A percentile compares a stretch with the other conserved stretches of the same genome.
Evolutionary conservation across 495 filamentous ascomycete species (phyloP).

Genomic region (Talaromyces ruber): DNA sequence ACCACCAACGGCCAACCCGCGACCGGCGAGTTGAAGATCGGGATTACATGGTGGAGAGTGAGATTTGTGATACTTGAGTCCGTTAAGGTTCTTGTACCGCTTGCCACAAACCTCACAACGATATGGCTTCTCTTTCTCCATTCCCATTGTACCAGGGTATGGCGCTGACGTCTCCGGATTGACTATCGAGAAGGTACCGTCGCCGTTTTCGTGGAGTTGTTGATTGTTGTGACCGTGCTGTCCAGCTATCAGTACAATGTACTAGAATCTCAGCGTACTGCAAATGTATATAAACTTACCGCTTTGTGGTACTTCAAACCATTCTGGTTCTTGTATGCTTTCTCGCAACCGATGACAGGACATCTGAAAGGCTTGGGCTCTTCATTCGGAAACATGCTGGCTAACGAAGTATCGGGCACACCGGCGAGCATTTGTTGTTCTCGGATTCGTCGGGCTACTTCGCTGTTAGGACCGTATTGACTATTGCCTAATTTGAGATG

Average conservation of each 20-base stretch:
- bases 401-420: conserved; percentile 43
- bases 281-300: conserved; percentile 37
- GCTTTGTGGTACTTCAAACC: conserved; percentile 80
- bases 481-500: conserved; percentile 63
- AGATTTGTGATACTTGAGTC: conserved; percentile 85
- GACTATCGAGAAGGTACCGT: conserved; percentile 96
- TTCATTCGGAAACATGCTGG: conserved; percentile 40
- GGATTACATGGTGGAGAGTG: conserved; percentile 68
- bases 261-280: neutral
- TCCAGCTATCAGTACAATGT: neutral
- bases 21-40: conserved; percentile 38
- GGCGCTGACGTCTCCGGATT: conserved; percentile 91
- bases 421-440: conserved; percentile 67
- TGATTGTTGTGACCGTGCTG: conserved; percentile 95
- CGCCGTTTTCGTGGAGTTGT: conserved; percentile 86
- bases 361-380: conserved; percentile 96
- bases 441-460: conserved; percentile 58
- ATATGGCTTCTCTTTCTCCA: conserved; percentile 99
- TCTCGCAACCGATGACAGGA: conserved; percentile 97
- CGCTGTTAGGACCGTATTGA: conserved; percentile 66
- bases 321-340: conserved; percentile 99
- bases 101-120: conserved; percentile 95
- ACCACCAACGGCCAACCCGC: conserved; percentile 32
- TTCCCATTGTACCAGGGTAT: conserved; percentile 91
- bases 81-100: conserved; percentile 98